Base-by-base conservation (phyloP, 495 filamentous ascomycete species). In the Aspergillus haitiensis region DNA sequence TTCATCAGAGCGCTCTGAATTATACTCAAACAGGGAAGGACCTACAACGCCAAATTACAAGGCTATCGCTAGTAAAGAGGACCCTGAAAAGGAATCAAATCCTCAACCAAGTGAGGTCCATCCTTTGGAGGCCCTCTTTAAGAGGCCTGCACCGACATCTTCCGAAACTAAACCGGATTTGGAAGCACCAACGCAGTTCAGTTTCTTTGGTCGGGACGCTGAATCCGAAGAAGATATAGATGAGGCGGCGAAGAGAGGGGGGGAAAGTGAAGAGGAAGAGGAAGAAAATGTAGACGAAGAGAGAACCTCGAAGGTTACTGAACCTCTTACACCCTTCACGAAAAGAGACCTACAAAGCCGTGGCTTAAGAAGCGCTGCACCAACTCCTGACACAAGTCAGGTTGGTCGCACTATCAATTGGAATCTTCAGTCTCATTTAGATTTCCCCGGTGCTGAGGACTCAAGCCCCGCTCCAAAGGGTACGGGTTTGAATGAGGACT, bases 321-420 rank as follows among this genome's bases (percentile, higher is more conserved):
- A 79, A 27, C 92, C 90, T 3, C 83, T 91, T 61, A 94, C 92
- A 0, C 92, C 92, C 0, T 95, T 86, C 68, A 89, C 88, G 2
- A 86, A 86, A 57, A 82, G 83, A 57, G 92, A 97, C 59, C 78
- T 93, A 10, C 87, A 91, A 64, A 79, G 78, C 55, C 83, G 92
- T 39, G 84, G 84, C 15, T 62, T 89, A 13, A 79, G 92, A 45
- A 95, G 91, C 64, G 93, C 93, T 10, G 94, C 94, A 0, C 94
- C 94, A 2, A 98, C 94, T 0, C 94, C 94, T 1, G 94, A 98
- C 66, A 98, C 94, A 0, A 89, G 90, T n/a, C 82, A 89, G 56
- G 85, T 86, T 16, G 82, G 40, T 52, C 71, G 67, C 16, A 71
- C 67, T 33, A 65, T 69, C 48, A 69, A 72, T 13, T 72, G 67